Conservation (phyloP, 2,329 filamentous ascomycete genomes). For the Colletotrichum gloeosporioides region DNA sequence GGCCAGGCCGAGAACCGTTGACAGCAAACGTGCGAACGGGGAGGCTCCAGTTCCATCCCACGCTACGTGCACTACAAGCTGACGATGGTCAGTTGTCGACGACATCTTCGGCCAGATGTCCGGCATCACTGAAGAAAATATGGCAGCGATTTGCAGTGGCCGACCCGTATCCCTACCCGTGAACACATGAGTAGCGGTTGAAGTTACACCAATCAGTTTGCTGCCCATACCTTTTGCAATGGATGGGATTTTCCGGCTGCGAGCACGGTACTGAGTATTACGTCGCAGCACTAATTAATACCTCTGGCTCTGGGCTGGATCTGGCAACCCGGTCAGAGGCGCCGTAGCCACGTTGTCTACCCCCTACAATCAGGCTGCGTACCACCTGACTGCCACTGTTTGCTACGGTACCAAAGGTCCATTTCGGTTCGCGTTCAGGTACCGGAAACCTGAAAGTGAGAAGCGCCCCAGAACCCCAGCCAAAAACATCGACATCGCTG, state of each 20-base stretch:
- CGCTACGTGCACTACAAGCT: not conserved
- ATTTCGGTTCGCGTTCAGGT: not conserved
- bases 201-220: not conserved
- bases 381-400: not conserved
- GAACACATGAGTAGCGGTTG: not conserved
- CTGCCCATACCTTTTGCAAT: not conserved
- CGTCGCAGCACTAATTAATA: not conserved
- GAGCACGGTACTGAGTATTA: not conserved
- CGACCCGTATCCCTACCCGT: not conserved
- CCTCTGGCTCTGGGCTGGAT: not conserved
- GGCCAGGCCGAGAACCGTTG: slow-evolving; percentile 12
- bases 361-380: not conserved
- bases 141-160: not conserved
- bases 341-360: not conserved
- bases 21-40: not conserved
- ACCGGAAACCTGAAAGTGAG: not conserved
- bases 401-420: not conserved
- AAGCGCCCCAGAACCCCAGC: not conserved
- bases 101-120: slow-evolving; percentile 8
- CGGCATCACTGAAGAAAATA: not conserved
- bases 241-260: not conserved
- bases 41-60: not conserved
- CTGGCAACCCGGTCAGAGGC: not conserved
- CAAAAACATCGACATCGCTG: slow-evolving; percentile 5
- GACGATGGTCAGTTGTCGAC: not conserved